Evolutionary conservation across 768 basidiomycete genomes (phyloP), one percentile per base, ranked within the genome.

Genomic region (Mycena sanguinolenta): DNA sequence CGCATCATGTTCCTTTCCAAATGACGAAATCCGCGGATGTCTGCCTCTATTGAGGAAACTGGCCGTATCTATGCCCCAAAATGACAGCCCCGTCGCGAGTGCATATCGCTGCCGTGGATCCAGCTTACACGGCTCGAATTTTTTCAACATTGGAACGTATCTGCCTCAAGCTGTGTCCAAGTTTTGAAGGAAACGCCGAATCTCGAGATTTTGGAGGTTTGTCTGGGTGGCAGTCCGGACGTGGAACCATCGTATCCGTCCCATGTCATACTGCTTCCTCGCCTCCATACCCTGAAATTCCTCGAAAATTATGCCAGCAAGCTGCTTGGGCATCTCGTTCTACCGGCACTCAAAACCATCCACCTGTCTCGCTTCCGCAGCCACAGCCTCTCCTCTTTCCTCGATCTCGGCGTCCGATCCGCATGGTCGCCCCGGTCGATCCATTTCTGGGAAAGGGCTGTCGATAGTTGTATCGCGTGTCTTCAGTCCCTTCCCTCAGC

Each of bases 41-140:
- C 10, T 68, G 10, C 60, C 60, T 50, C 39, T 23, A 4, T 39
- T 68, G 30, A 16, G 13, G 17, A 57, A 63, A n/a, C 60, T 68
- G 19, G 23, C 5, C 32, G 23, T 68, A 4, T n/a, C 46, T 14
- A 50, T 62, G 3, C 25, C 44, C 27, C 21, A 46, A 17, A 8
- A 25, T 17, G 59, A 60, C n/a, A 2, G 1, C 23, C 59, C 59
- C 3, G 44, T 46, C 28, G 0, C 49, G 13, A 42, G 3, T 61
- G 32, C 23, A 49, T 70, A 17, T 17, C 63, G 19, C 36, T 70
- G 23, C 69, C 69, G 0, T 70, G 69, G 69, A 50, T 38, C 44
- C 69, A 70, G 59, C 42, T 70, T 5, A 57, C 64, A 0, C 25
- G 49, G n/a, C n/a, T n/a, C n/a, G n/a, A n/a, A n/a, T n/a, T n/a